These are phyloP conservation scores for Penicillium salamii DNA, from an alignment of 495 filamentous ascomycete genomes.

Conservation along the genomic window DNA sequence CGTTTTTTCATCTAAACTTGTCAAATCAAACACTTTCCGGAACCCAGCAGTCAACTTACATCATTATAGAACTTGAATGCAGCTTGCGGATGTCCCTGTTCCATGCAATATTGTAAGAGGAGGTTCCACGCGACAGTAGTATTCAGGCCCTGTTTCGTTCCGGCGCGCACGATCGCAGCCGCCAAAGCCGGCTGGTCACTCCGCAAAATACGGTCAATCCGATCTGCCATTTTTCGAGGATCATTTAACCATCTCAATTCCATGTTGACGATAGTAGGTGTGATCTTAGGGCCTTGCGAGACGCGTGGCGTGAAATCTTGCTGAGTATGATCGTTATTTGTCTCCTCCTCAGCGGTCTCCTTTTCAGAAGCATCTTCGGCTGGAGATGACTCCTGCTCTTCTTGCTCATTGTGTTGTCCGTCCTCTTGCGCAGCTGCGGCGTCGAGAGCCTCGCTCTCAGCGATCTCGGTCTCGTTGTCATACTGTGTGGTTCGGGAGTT, in stretches of 20 bases:
- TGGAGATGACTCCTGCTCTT: neutral
- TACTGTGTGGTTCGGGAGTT: neutral
- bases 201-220: constrained; percentile 54
- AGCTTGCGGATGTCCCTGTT: constrained; percentile 50
- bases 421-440: neutral
- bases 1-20: constrained; percentile 86
- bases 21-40: constrained; percentile 9
- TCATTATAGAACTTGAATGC: constrained; percentile 84
- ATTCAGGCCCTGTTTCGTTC: constrained; percentile 54
- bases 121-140: constrained; percentile 84
- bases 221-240: constrained; percentile 60
- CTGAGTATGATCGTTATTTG: neutral
- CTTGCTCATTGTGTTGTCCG: neutral
- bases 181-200: constrained; percentile 60
- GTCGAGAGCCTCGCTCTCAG: constrained; percentile 1
- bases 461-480: neutral
- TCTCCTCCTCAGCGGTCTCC: neutral
- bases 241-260: constrained; percentile 66
- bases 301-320: no score
- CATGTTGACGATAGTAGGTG: constrained; percentile 29
- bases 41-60: constrained; percentile 39
- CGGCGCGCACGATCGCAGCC: constrained; percentile 59
- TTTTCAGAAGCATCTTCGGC: neutral
- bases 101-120: constrained; percentile 69
- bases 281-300: no score